phyloP scores from a whole-genome alignment of 139 green algal genomes.

The Haematococcus lacustris region DNA sequence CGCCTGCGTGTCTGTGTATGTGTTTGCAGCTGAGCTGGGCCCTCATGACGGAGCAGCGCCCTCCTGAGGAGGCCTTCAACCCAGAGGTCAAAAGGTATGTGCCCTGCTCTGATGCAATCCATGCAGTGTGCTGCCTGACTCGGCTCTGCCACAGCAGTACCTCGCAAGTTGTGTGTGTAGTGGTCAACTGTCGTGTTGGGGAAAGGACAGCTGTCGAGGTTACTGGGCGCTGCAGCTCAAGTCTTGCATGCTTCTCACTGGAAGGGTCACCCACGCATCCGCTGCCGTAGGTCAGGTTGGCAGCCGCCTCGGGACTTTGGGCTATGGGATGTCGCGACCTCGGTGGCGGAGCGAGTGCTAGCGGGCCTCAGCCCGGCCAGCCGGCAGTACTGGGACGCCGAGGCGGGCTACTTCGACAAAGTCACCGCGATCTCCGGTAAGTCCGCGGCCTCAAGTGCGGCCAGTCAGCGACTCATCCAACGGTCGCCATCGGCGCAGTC shows the following conservation, averaged over 20 bases:
- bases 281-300: slow-evolving; percentile 69
- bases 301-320: slow-evolving; percentile 71
- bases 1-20: slow-evolving; percentile 2
- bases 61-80: slow-evolving; percentile 67
- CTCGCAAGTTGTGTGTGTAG: no score
- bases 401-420: slow-evolving; percentile 69
- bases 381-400: slow-evolving; percentile 46
- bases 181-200: no score
- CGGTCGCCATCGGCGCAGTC: no score
- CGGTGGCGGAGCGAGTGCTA: slow-evolving; percentile 42
- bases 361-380: slow-evolving; percentile 28
- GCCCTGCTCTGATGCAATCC: no score
- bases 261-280: background rate
- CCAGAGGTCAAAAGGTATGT: slow-evolving; percentile 51
- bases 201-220: no score
- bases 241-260: slow-evolving; percentile 4
- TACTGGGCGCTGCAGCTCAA: no score
- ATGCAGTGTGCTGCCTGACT: no score
- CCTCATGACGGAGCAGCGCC: slow-evolving; percentile 70
- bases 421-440: slow-evolving; percentile 54
- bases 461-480: background rate
- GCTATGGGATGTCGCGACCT: slow-evolving; percentile 68
- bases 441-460: background rate
- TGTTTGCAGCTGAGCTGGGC: slow-evolving; percentile 70
- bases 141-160: no score